Evolutionary conservation across 148 eudicot genomes (phyloP).

Genomic region (Agrostemma githago): DNA sequence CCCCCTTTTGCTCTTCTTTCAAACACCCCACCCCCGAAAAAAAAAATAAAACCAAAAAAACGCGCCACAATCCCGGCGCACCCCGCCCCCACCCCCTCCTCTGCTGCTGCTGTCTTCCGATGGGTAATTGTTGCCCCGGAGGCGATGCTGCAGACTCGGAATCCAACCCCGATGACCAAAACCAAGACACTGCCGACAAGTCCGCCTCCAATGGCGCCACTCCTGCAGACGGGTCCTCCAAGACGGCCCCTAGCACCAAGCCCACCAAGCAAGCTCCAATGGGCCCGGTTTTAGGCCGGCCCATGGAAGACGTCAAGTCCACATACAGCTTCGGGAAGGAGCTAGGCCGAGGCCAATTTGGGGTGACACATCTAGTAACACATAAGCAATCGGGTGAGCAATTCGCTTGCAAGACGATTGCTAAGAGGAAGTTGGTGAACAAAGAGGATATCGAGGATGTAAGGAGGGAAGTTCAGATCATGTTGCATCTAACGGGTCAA

Average conservation of each 20-base stretch:
- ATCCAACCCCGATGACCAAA: constrained; percentile 12
- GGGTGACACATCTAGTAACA: constrained; percentile 60
- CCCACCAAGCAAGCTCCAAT: constrained; percentile 29
- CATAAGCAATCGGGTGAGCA: constrained; percentile 54
- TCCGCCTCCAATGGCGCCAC: constrained; percentile 4
- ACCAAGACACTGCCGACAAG: constrained; percentile 6
- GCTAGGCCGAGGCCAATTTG: constrained; percentile 75
- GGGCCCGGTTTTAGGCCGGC: constrained; percentile 66
- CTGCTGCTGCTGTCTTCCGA: constrained; percentile 23
- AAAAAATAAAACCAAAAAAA: background rate
- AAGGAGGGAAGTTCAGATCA: constrained; percentile 80
- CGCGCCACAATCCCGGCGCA: background rate
- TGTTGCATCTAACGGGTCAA: constrained; percentile 79
- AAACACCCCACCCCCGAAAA: constrained; percentile 15
- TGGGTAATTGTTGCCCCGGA: constrained; percentile 59
- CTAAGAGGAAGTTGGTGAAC: constrained; percentile 76
- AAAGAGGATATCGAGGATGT: constrained; percentile 96
- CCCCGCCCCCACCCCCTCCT: constrained; percentile 6
- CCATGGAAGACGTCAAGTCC: constrained; percentile 55
- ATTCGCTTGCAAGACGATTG: constrained; percentile 71
- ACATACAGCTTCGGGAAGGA: constrained; percentile 59
- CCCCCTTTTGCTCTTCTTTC: constrained; percentile 4
- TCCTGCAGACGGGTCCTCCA: constrained; percentile 23
- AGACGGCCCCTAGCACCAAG: constrained; percentile 34
- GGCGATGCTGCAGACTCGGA: constrained; percentile 22